Percentiles rank a stretch among this genome's conserved stretches.
Evolutionary conservation across 495 filamentous ascomycete genomes (phyloP).

Genomic region (Annulohypoxylon bovei): DNA sequence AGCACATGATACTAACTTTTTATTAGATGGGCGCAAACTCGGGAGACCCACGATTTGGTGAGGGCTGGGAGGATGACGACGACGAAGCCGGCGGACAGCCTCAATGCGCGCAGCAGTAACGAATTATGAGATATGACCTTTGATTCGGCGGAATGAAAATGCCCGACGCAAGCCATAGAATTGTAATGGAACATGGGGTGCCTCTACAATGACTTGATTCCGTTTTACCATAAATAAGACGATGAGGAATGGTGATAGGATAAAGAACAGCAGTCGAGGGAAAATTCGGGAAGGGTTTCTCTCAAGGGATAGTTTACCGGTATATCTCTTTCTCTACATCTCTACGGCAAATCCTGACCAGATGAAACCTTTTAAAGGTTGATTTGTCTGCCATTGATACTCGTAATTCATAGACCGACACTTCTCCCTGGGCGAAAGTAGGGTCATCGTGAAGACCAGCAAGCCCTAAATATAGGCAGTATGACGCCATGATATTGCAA

Average conservation of each 20-base stretch:
- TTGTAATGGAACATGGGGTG: slow-evolving; percentile 2
- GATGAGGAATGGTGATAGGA: slow-evolving; percentile 4
- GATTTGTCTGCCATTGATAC: slow-evolving; percentile 6
- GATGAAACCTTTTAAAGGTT: background rate
- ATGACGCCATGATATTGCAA: background rate
- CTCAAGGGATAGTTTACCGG: background rate
- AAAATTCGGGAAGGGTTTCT: background rate
- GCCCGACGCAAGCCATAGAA: slow-evolving; percentile 13
- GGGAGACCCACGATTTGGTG: slow-evolving; percentile 73
- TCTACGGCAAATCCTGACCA: background rate
- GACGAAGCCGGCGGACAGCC: slow-evolving; percentile 62
- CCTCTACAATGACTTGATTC: slow-evolving; percentile 2
- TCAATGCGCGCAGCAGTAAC: slow-evolving; percentile 90
- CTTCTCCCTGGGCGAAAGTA: background rate
- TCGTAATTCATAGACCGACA: slow-evolving; percentile 30
- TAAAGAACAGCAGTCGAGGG: background rate
- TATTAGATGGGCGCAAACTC: slow-evolving; percentile 68
- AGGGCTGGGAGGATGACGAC: slow-evolving; percentile 84
- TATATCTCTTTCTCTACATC: slow-evolving; percentile 14
- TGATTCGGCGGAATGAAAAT: slow-evolving; percentile 28
- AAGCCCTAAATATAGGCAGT: background rate
- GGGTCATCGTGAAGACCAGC: background rate
- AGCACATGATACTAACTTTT: slow-evolving; percentile 42
- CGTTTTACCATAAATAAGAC: slow-evolving; percentile 6
- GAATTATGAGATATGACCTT: slow-evolving; percentile 36